phyloP scores from a whole-genome alignment of 2,329 filamentous ascomycete genomes.

The Penicillium sp. region DNA sequence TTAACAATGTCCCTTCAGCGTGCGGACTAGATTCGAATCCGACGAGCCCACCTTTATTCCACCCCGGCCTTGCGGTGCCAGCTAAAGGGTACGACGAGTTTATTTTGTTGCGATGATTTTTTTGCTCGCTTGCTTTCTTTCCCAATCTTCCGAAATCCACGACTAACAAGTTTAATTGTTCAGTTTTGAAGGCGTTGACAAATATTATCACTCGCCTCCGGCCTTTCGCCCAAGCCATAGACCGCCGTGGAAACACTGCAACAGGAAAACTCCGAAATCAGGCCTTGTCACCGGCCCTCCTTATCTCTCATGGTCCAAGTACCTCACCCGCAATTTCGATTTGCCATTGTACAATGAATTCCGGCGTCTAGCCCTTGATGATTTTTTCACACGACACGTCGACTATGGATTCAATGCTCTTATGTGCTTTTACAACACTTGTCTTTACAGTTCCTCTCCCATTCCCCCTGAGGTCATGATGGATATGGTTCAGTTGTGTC shows the following conservation, averaged over 20 bases:
- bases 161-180: neutral
- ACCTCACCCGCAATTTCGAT: conserved; percentile 75
- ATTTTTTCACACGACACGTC: conserved; percentile 58
- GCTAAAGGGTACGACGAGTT: conserved; percentile 11
- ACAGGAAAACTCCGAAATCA: conserved; percentile 42
- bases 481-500: conserved; percentile 36
- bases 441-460: conserved; percentile 55
- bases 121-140: too few relatives aligned
- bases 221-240: neutral
- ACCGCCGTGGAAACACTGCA: conserved; percentile 38
- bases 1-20: conserved; percentile 57
- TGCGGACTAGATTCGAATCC: conserved; percentile 48
- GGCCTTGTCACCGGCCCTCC: conserved; percentile 61
- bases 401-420: conserved; percentile 65
- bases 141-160: neutral
- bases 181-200: conserved; percentile 9
- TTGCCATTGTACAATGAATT: conserved; percentile 76
- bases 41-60: conserved; percentile 15
- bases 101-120: neutral
- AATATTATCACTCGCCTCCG: neutral
- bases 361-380: conserved; percentile 67
- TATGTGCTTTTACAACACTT: conserved; percentile 67
- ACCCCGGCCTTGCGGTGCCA: conserved; percentile 42
- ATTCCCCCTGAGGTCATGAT: conserved; percentile 59
- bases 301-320: conserved; percentile 77